Base-by-base conservation (phyloP, 768 basidiomycete genomes). In the Clavulina sp. region DNA sequence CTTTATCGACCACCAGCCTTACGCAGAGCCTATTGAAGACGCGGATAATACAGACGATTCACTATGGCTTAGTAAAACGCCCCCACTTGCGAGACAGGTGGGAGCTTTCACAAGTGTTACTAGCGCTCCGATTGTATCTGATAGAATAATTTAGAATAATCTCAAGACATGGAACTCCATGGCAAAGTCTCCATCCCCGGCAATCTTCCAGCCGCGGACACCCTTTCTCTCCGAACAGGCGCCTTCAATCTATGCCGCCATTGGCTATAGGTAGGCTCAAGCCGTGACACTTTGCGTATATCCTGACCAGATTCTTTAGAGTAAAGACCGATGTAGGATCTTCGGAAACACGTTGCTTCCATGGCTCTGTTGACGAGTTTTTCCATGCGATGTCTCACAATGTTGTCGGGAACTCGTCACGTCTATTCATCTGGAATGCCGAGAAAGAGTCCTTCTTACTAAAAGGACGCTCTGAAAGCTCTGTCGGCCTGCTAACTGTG, bases 141-240 rank as follows among this genome's bases (percentile, higher is more conserved):
- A 38, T 13, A 38, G 36, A 21, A 38, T 38, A 1, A 38, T 38
- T 13, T 38, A n/a, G n/a, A n/a, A n/a, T n/a, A n/a, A n/a, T n/a
- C n/a, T n/a, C n/a, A n/a, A n/a, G n/a, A n/a, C n/a, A n/a, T n/a
- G n/a, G n/a, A 21, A 13, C 21, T 38, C 21, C 36, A 21, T 38
- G 36, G 36, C 13, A 38, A 13, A 38, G 36, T 38, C 21, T 38
- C 36, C 36, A 38, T 13, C 13, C 13, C 21, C 36, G 13, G 21
- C 36, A 13, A 21, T 13, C 36, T 13, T 38, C 36, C 36, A 38
- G 13, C 13, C 13, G 36, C 13, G 36, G 21, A 38, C 13, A 0
- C 68, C 78, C 0, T 81, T 85, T 58, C 63, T 87, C 23, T 81
- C 83, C 3, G 82, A 85, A 60, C 81, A 84, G 61, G 66, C 73